Base-by-base conservation (phyloP, 345 rosid genomes). In the Brassica juncea region DNA sequence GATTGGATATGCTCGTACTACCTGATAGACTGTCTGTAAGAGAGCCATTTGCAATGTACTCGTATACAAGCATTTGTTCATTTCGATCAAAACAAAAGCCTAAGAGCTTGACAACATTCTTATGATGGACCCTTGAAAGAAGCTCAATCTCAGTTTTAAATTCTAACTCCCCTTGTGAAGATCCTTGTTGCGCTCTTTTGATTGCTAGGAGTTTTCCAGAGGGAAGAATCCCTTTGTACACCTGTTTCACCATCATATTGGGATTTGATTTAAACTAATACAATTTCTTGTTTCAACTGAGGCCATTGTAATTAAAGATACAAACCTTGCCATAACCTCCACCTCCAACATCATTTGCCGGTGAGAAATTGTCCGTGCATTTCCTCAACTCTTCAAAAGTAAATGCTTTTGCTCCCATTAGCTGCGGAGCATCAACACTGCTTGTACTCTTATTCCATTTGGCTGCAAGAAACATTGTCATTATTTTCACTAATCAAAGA, bases 241-340 rank as follows among this genome's bases (percentile, higher is more conserved):
- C 97, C 96, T 91, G 84, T 31, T 39, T 75, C 4, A 30, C 74
- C 42, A 23, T 55, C 8, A 65, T 9, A 35, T 73, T 54, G 59
- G 10, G 8, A 15, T 28, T 31, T 23, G 0, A 4, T 49, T 54
- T 32, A 76, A 3, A 49, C 8, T 55, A 65, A 34, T 0, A 3
- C 0, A 23, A 52, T 37, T 71, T 7, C 2, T 70, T 1, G 6
- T 14, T 68, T 69, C 37, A 32, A 0, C 0, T 47, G 0, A 67
- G 49, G 15, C 0, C 68, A 57, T 44, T 6, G 9, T n/a, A 47
- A 27, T 27, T 27, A 27, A 67, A 35, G 21, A 66, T 57, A 74
- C 69, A 59, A 70, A 90, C 97, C 92, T 93, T 86, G 52, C 99
- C 99, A 77, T 91, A 93, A 55, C 97, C 99, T 16, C 99, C 97